Evolutionary conservation across 2,329 filamentous ascomycete genomes (phyloP).

Genomic region (Cercospora janseana): DNA sequence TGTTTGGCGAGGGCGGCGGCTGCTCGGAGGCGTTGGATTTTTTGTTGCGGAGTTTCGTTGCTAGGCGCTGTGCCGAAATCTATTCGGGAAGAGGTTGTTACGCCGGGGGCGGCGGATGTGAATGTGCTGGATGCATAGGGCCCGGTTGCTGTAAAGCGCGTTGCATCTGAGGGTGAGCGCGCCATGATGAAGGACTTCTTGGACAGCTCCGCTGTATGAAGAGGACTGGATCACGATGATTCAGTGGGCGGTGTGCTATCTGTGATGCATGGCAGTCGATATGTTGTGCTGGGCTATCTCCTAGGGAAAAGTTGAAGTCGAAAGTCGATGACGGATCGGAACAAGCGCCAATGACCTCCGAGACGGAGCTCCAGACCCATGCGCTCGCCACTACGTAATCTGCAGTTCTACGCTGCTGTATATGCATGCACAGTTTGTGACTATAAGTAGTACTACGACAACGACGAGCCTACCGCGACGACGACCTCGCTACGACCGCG

Average conservation of each 20-base stretch:
- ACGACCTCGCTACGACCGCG: too few relatives aligned
- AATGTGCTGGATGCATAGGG: slow-evolving; percentile 68
- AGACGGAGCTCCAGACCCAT: background rate
- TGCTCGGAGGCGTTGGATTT: slow-evolving; percentile 52
- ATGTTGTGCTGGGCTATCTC: slow-evolving; percentile 6
- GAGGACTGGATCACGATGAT: background rate
- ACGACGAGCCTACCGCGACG: too few relatives aligned
- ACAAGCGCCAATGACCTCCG: background rate
- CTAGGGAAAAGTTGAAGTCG: slow-evolving; percentile 13
- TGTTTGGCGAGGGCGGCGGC: slow-evolving; percentile 49
- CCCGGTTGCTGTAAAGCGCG: slow-evolving; percentile 70
- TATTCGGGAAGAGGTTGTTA: slow-evolving; percentile 29
- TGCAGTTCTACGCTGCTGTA: too few relatives aligned
- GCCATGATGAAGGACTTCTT: slow-evolving; percentile 46
- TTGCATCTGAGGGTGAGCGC: slow-evolving; percentile 74
- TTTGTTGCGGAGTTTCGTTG: slow-evolving; percentile 54
- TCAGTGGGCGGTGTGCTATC: background rate
- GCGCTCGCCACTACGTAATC: too few relatives aligned
- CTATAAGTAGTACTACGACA: too few relatives aligned
- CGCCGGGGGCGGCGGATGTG: slow-evolving; percentile 32
- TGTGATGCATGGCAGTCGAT: slow-evolving; percentile 19
- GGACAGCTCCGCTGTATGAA: too few relatives aligned
- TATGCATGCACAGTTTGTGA: too few relatives aligned
- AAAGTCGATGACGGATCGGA: slow-evolving; percentile 10
- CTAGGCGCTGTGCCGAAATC: slow-evolving; percentile 33